These are phyloP conservation scores for Xylariaceae sp. DNA, from an alignment of 2,329 filamentous ascomycete species.

Conservation along the genomic window DNA sequence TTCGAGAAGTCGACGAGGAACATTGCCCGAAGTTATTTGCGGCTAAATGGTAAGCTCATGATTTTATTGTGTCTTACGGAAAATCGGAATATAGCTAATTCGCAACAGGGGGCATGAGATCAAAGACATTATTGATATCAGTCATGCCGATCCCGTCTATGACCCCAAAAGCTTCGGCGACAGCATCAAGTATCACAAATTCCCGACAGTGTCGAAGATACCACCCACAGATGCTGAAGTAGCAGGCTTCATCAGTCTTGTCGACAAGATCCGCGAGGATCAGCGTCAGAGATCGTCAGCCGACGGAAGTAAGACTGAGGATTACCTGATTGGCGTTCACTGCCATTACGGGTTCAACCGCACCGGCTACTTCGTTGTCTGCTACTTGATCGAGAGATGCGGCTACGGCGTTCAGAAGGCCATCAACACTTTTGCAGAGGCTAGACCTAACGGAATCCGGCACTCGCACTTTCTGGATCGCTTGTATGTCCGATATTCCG, in stretches of 20 bases:
- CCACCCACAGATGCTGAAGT: slow-evolving; percentile 60
- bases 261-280: slow-evolving; percentile 54
- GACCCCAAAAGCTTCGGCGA: slow-evolving; percentile 66
- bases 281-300: slow-evolving; percentile 43
- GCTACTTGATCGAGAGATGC: slow-evolving; percentile 80
- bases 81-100: slow-evolving; percentile 29
- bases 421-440: slow-evolving; percentile 67
- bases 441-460: slow-evolving; percentile 75
- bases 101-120: slow-evolving; percentile 60
- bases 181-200: slow-evolving; percentile 73
- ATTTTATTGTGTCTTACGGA: not conserved
- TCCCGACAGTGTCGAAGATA: slow-evolving; percentile 86
- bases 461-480: slow-evolving; percentile 86
- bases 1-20: slow-evolving; percentile 78
- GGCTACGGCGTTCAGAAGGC: slow-evolving; percentile 68
- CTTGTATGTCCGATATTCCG: slow-evolving; percentile 67
- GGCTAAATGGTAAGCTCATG: slow-evolving; percentile 25
- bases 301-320: slow-evolving; percentile 36
- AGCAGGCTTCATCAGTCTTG: slow-evolving; percentile 47
- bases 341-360: slow-evolving; percentile 96
- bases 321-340: slow-evolving; percentile 70
- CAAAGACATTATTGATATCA: slow-evolving; percentile 81
- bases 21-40: slow-evolving; percentile 72
- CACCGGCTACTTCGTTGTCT: slow-evolving; percentile 85
- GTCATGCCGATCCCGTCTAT: slow-evolving; percentile 85